A percentile compares a stretch with the other conserved stretches of the same genome.
Conservation (phyloP, 2,329 filamentous ascomycete genomes). For the Trichophyton rubrum region DNA sequence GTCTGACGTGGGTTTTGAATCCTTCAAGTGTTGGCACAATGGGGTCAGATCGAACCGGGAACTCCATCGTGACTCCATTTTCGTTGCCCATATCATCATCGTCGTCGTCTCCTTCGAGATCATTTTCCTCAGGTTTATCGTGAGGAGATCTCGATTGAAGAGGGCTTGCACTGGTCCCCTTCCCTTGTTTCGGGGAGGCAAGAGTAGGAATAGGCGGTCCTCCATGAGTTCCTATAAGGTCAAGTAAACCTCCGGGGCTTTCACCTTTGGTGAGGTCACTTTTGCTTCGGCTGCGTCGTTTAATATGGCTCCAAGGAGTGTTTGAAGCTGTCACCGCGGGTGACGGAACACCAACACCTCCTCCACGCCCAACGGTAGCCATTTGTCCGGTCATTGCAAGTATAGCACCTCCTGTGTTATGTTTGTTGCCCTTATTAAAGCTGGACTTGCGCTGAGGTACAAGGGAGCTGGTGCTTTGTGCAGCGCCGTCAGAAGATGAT, state of each 20-base stretch:
- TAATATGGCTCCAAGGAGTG: conserved; percentile 36
- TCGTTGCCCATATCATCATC: conserved; percentile 47
- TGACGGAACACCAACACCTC: conserved; percentile 44
- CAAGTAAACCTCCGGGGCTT: conserved; percentile 34
- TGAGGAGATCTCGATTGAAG: conserved; percentile 20
- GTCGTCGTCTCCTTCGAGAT: conserved; percentile 49
- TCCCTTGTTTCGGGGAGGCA: conserved; percentile 34
- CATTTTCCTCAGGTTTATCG: conserved; percentile 23
- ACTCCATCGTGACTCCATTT: conserved; percentile 48
- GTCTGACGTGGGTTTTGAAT: conserved; percentile 61
- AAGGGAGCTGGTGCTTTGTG: conserved; percentile 14
- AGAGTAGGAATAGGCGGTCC: conserved; percentile 47
- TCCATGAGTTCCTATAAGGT: conserved; percentile 45
- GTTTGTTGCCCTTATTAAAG: conserved; percentile 28
- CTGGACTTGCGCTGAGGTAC: conserved; percentile 29
- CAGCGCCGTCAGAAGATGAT: neutral
- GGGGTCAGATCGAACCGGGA: conserved; percentile 49
- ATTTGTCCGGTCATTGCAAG: conserved; percentile 36
- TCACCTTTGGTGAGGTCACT: conserved; percentile 41
- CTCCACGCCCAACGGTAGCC: conserved; percentile 37
- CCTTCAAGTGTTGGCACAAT: conserved; percentile 63
- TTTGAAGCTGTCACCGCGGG: conserved; percentile 22
- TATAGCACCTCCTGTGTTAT: conserved; percentile 30
- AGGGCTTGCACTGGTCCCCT: conserved; percentile 13
- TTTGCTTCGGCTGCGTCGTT: conserved; percentile 40